Evolutionary conservation across 805 yeast species (phyloP), one percentile per base, ranked within the genome.

Genomic region (Metschnikowia hibisci): DNA sequence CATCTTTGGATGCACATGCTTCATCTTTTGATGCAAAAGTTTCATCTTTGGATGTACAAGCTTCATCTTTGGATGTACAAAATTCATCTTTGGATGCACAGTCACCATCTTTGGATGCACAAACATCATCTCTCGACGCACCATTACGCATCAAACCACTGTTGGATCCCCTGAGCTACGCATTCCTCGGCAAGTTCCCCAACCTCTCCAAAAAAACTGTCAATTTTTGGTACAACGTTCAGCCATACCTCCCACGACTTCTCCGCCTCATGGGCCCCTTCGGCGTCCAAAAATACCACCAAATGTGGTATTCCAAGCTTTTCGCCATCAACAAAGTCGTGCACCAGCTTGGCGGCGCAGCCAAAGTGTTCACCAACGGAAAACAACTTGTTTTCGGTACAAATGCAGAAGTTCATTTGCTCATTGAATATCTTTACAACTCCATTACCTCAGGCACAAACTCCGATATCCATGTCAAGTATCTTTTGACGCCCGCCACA

Each of bases 401-500:
- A 25, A 62, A 67, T 41, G 52, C 57, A 22, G 76, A 71, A 44
- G 60, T 65, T 32, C 46, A 50, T 11, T 52, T 67, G 13, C 58
- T 70, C 35, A 57, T 69, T 18, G 74, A 70, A 47, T 71, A 71
- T 44, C 57, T 71, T 25, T 71, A 67, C 54, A 70, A 69, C 45
- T 60, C 71, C 25, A 67, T 67, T 26, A 62, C 70, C 13, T 53
- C 48, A 9, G 74, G 74, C 1, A 61, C 73, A 1, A 54, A 57
- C 18, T 65, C 71, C 27, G 76, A 71, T 42, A 55, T 61, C 16
- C 71, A 69, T 48, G 58, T 77, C 18, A 77, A 74, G 63, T 61
- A 77, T 35, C 58, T 78, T 13, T 69, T 77, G 45, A 76, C 81
- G 10, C 76, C 82, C 0, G 67, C 81, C n/a, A 67, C 83, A 12